Conservation (phyloP, 2,329 filamentous ascomycete species). For the Aspergillus arachidicola region DNA sequence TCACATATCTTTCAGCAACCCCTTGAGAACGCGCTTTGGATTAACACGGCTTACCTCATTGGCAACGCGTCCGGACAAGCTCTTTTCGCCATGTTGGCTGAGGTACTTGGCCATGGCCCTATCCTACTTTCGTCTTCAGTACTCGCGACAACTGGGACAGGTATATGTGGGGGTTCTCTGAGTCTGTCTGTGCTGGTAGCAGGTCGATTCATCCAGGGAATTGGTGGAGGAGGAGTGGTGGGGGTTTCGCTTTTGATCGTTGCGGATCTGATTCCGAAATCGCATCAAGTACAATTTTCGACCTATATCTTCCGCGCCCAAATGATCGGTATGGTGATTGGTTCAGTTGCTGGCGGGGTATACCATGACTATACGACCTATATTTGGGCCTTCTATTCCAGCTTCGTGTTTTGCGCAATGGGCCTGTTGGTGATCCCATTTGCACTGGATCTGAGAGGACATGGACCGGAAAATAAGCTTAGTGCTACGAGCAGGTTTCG, state of each 20-base stretch:
- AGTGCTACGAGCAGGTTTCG: slow-evolving; percentile 26
- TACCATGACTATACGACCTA: slow-evolving; percentile 28
- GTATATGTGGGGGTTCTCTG: slow-evolving; percentile 45
- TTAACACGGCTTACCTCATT: slow-evolving; percentile 53
- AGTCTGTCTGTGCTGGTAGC: slow-evolving; percentile 43
- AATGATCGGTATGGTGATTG: slow-evolving; percentile 34
- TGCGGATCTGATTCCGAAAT: slow-evolving; percentile 42
- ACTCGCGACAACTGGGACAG: slow-evolving; percentile 51
- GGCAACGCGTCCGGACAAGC: slow-evolving; percentile 31
- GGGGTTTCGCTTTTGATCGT: slow-evolving; percentile 47
- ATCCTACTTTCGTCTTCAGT: slow-evolving; percentile 47
- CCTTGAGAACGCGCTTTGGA: slow-evolving; percentile 50
- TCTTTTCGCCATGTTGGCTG: slow-evolving; percentile 33
- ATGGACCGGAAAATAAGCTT: slow-evolving; percentile 16
- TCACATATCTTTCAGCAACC: slow-evolving; percentile 40
- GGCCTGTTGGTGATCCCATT: slow-evolving; percentile 34
- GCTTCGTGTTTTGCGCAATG: slow-evolving; percentile 34
- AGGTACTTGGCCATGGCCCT: slow-evolving; percentile 50
- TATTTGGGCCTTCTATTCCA: slow-evolving; percentile 36
- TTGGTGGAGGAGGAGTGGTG: slow-evolving; percentile 51
- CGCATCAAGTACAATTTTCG: slow-evolving; percentile 35
- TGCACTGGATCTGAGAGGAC: slow-evolving; percentile 30
- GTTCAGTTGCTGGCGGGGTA: slow-evolving; percentile 30
- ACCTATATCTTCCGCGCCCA: slow-evolving; percentile 35
- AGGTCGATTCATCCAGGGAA: slow-evolving; percentile 49